These are phyloP conservation scores for Syncephalastrum contaminatum DNA, from an alignment of 371 early-diverging fungal genomes.

Conservation along the genomic window DNA sequence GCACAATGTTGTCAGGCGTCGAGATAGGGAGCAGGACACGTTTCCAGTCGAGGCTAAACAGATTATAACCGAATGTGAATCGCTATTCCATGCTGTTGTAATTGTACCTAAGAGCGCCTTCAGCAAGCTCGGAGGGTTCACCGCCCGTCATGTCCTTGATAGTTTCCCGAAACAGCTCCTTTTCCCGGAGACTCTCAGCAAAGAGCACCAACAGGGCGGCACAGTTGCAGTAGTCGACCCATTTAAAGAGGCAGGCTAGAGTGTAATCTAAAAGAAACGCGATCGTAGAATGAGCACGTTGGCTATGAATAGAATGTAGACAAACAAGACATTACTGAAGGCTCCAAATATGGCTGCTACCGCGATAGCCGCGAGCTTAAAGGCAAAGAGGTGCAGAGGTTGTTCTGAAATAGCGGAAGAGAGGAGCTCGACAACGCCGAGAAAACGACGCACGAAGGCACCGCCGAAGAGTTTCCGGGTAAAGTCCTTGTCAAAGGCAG, in stretches of 20 bases:
- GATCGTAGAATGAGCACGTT: no score
- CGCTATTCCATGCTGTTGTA: no score
- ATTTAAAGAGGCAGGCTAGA: slow-evolving; percentile 18
- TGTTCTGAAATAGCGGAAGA: slow-evolving; percentile 22
- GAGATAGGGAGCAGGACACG: slow-evolving; percentile 47
- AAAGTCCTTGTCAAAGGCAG: slow-evolving; percentile 15
- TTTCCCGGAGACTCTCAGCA: slow-evolving; percentile 24
- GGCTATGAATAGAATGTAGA: no score
- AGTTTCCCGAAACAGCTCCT: slow-evolving; percentile 20
- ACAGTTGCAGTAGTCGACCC: slow-evolving; percentile 22
- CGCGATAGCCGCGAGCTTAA: slow-evolving; percentile 17
- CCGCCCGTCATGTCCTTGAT: slow-evolving; percentile 14
- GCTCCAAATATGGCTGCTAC: slow-evolving; percentile 22
- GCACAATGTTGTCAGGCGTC: slow-evolving; percentile 36
- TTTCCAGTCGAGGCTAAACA: slow-evolving; percentile 8
- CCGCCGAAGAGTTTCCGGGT: slow-evolving; percentile 3
- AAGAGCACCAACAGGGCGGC: slow-evolving; percentile 21
- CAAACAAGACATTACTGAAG: slow-evolving; percentile 20
- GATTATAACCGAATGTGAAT: not conserved
- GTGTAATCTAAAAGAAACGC: slow-evolving; percentile 20
- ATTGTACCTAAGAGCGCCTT: slow-evolving; percentile 19
- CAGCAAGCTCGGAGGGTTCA: slow-evolving; percentile 15
- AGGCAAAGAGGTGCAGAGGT: slow-evolving; percentile 25
- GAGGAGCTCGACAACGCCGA: slow-evolving; percentile 13
- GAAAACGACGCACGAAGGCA: slow-evolving; percentile 6